phyloP scores from a whole-genome alignment of 371 early-diverging fungal genomes.

The Mucor piriformis region DNA sequence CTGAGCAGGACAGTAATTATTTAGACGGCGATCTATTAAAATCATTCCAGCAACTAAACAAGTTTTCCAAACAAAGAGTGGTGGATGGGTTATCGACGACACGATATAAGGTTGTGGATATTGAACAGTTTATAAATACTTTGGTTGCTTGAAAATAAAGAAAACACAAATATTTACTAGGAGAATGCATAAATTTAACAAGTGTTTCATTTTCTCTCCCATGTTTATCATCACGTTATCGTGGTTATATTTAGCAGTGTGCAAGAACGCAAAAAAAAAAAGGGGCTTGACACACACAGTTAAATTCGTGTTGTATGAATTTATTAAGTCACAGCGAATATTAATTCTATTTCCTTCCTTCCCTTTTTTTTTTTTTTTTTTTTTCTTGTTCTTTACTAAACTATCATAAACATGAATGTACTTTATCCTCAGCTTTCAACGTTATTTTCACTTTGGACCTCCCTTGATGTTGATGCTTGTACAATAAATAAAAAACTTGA shows the following conservation, averaged over 20 bases:
- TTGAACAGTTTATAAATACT: constrained; percentile 12
- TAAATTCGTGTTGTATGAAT: too few relatives aligned
- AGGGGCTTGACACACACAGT: neutral
- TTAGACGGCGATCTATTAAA: constrained; percentile 93
- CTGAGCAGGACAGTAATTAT: constrained; percentile 52
- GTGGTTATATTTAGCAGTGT: neutral
- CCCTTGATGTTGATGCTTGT: constrained; percentile 20
- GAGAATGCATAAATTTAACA: neutral
- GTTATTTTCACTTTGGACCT: constrained; percentile 21
- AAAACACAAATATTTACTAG: neutral
- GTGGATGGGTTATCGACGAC: constrained; percentile 11
- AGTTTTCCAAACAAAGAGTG: constrained; percentile 53
- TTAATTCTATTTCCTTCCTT: neutral
- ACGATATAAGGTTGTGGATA: neutral
- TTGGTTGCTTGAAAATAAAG: constrained; percentile 9
- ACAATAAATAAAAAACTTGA: constrained; percentile 22
- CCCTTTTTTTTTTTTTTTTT: neutral
- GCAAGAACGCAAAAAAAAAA: neutral
- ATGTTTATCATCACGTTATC: neutral
- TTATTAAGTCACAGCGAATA: neutral
- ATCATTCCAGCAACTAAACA: constrained; percentile 64
- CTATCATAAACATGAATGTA: constrained; percentile 15
- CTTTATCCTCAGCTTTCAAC: constrained; percentile 22
- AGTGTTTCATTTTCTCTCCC: neutral
- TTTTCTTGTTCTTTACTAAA: constrained; percentile 3